Percentiles rank a stretch among this genome's conserved stretches.
These are phyloP conservation scores for Leishmania mexicana DNA, from an alignment of 208 protist species.

Conservation along the genomic window DNA sequence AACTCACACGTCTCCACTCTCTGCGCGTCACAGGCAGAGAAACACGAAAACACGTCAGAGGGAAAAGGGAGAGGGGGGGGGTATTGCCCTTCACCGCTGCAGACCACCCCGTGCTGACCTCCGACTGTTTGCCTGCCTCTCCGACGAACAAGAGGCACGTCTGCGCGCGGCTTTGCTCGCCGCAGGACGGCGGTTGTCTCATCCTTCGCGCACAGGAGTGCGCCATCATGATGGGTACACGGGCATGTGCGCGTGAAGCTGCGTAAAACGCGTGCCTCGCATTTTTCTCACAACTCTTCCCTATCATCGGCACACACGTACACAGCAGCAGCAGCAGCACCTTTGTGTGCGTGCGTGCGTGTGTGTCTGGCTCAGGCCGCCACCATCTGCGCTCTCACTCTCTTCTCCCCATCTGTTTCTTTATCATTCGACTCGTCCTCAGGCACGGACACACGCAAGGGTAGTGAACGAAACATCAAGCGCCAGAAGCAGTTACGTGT, in stretches of 20 bases:
- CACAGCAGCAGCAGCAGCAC: no score
- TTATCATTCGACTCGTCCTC: background rate
- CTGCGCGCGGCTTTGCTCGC: background rate
- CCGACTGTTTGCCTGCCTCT: background rate
- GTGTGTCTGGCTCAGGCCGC: background rate
- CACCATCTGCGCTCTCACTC: background rate
- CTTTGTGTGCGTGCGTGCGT: background rate
- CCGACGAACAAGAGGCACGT: background rate
- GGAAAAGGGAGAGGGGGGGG: background rate
- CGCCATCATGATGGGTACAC: background rate
- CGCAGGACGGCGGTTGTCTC: background rate
- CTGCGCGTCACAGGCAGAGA: background rate
- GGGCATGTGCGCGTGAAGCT: background rate
- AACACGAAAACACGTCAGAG: background rate
- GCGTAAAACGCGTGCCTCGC: background rate
- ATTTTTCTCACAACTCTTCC: background rate
- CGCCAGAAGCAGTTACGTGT: background rate
- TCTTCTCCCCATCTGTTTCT: background rate
- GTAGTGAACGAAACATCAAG: background rate
- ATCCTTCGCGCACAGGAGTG: background rate
- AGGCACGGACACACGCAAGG: slow-evolving; percentile 14
- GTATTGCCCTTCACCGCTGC: background rate
- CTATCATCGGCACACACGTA: background rate
- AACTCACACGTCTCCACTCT: background rate
- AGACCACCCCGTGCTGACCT: background rate